A percentile compares a stretch with the other conserved stretches of the same genome.
Conservation (phyloP, 83 land plant genomes). For the Picea mariana region DNA sequence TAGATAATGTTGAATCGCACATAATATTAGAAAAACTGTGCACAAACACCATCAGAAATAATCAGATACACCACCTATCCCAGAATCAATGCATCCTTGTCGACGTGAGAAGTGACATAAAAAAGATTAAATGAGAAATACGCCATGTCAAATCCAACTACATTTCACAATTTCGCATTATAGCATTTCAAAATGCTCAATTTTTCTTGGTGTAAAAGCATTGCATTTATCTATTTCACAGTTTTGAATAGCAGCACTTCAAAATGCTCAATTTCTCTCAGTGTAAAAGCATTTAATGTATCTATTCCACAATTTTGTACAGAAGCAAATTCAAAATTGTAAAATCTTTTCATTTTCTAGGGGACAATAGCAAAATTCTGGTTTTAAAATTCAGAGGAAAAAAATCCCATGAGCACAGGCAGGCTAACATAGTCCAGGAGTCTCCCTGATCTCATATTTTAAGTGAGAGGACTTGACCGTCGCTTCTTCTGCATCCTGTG, state of each 20-base stretch:
- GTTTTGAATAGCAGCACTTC: no score
- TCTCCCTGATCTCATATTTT: conserved; percentile 91
- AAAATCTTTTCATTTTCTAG: no score
- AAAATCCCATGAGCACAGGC: no score
- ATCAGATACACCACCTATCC: not conserved
- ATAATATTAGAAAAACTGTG: conserved; percentile 85
- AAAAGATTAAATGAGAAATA: not conserved
- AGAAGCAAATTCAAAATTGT: not conserved
- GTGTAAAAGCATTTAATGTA: not conserved
- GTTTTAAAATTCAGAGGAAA: no score
- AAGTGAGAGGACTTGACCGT: conserved; percentile 64
- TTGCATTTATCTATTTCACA: no score
- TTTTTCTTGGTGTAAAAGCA: no score
- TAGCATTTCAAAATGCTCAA: no score
- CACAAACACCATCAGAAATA: conserved; percentile 1
- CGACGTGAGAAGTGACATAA: not conserved
- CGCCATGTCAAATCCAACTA: not conserved
- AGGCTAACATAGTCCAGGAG: conserved; percentile 25
- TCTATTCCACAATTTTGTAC: not conserved
- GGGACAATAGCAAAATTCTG: no score
- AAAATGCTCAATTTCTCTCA: no score
- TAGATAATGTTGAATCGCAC: conserved; percentile 87
- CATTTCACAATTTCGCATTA: no score
- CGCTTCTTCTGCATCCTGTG: conserved; percentile 59
- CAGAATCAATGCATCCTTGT: not conserved